Evolutionary conservation across 169 alveolate genomes (phyloP).

Genomic region (Eimeria maxima): DNA sequence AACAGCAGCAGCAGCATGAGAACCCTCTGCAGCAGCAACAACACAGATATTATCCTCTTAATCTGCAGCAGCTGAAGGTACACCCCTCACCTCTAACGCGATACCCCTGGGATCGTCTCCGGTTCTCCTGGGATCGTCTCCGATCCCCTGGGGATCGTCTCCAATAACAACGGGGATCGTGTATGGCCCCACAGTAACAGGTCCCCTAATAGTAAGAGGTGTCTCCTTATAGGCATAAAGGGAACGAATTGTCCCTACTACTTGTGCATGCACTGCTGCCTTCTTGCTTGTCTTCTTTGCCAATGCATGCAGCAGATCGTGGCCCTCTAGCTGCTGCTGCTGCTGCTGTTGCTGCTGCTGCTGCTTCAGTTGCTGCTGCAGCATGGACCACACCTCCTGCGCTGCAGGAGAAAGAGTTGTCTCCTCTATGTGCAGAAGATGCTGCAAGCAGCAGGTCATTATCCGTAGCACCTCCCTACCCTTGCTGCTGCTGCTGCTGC

Average conservation of each 20-base stretch:
- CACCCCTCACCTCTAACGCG: background rate
- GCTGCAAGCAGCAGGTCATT: background rate
- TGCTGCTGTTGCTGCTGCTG: conserved; percentile 33
- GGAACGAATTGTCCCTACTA: background rate
- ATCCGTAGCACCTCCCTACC: conserved; percentile 13
- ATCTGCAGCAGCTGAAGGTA: background rate
- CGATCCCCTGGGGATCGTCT: background rate
- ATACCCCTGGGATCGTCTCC: too few species aligned
- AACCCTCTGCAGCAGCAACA: background rate
- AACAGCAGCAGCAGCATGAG: conserved; percentile 10
- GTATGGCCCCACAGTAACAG: background rate
- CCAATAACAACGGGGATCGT: background rate
- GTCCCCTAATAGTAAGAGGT: background rate
- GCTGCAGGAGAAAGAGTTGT: background rate
- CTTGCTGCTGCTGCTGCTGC: conserved; percentile 31
- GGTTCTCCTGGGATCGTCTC: too few species aligned
- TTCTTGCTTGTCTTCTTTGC: background rate
- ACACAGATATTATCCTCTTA: background rate
- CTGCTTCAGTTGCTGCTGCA: conserved; percentile 5
- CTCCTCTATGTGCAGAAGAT: background rate
- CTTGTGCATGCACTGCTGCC: conserved; percentile 2
- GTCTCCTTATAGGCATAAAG: too few species aligned
- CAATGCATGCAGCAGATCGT: background rate
- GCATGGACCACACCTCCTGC: background rate
- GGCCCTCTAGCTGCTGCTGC: conserved; percentile 33